These are phyloP conservation scores for Coemansia guatemalensis DNA, from an alignment of 192 early-diverging fungal genomes.

Conservation along the genomic window DNA sequence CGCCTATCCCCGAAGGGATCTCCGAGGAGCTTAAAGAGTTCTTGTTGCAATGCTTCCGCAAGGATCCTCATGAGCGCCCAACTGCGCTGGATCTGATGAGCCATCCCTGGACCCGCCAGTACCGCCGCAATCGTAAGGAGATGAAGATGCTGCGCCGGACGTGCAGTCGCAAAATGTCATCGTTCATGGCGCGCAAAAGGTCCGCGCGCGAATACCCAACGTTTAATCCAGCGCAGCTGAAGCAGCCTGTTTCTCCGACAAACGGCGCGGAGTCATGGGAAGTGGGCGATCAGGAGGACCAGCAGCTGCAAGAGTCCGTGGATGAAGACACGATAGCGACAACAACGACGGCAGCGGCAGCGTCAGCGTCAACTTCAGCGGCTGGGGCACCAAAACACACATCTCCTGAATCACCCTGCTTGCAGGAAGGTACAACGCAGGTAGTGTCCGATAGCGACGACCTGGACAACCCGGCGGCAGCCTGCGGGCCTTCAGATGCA, in stretches of 20 bases:
- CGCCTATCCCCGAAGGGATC: slow-evolving; percentile 79
- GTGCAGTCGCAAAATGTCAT: slow-evolving; percentile 53
- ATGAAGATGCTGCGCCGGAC: slow-evolving; percentile 54
- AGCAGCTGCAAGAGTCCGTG: background rate
- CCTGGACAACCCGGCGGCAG: background rate
- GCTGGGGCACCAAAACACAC: background rate
- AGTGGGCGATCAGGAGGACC: slow-evolving; percentile 1
- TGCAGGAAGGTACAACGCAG: background rate
- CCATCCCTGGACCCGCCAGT: slow-evolving; percentile 73
- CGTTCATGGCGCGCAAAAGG: slow-evolving; percentile 40
- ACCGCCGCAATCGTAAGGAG: slow-evolving; percentile 50
- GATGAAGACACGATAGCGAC: background rate
- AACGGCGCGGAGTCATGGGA: slow-evolving; percentile 3
- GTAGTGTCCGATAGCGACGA: background rate
- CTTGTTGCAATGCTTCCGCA: slow-evolving; percentile 81
- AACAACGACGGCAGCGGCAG: background rate
- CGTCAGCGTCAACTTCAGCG: background rate
- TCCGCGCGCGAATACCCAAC: slow-evolving; percentile 25
- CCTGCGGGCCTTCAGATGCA: background rate
- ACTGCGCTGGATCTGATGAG: slow-evolving; percentile 69
- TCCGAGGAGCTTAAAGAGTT: slow-evolving; percentile 81
- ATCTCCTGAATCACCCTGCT: background rate
- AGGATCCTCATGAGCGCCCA: slow-evolving; percentile 70
- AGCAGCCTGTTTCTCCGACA: slow-evolving; percentile 9
- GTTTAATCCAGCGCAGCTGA: slow-evolving; percentile 36